These are phyloP conservation scores for Pharus latifolius DNA, from an alignment of 176 grass and related monocot genomes.

Conservation along the genomic window DNA sequence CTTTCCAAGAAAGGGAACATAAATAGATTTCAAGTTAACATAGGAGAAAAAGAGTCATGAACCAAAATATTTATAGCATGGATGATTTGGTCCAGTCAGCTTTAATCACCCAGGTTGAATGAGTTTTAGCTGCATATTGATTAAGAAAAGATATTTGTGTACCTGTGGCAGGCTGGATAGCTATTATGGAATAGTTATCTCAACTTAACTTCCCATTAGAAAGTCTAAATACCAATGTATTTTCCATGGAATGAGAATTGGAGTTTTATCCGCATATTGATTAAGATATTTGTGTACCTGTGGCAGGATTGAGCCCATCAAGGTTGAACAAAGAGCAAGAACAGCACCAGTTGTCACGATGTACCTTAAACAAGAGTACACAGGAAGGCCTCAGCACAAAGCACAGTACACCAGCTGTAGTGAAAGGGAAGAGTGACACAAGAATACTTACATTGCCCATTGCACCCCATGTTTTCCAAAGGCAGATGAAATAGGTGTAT, in stretches of 20 bases:
- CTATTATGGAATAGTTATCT: too few relatives aligned
- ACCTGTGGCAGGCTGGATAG: too few relatives aligned
- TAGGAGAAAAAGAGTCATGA: too few relatives aligned
- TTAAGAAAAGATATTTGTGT: too few relatives aligned
- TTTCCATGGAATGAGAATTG: not conserved
- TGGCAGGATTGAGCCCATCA: slow-evolving; percentile 72
- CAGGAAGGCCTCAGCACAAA: slow-evolving; percentile 1
- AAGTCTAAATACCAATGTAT: too few relatives aligned
- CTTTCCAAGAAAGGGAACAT: too few relatives aligned
- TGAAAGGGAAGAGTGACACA: not conserved
- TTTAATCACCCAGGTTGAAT: too few relatives aligned
- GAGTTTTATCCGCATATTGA: not conserved
- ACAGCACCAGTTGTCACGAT: slow-evolving; percentile 65
- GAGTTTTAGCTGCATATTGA: too few relatives aligned
- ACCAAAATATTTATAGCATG: too few relatives aligned
- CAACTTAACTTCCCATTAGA: too few relatives aligned
- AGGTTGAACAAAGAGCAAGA: slow-evolving; percentile 72
- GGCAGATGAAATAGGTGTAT: slow-evolving; percentile 76
- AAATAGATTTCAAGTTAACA: too few relatives aligned
- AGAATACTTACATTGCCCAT: slow-evolving; percentile 54
- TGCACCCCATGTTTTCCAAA: slow-evolving; percentile 58
- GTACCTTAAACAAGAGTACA: slow-evolving; percentile 37
- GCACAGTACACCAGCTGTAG: not conserved
- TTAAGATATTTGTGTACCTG: slow-evolving; percentile 39
- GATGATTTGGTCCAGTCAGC: too few relatives aligned